These are phyloP conservation scores for Drechslerella dactyloides DNA, from an alignment of 2,329 filamentous ascomycete genomes.

Conservation along the genomic window DNA sequence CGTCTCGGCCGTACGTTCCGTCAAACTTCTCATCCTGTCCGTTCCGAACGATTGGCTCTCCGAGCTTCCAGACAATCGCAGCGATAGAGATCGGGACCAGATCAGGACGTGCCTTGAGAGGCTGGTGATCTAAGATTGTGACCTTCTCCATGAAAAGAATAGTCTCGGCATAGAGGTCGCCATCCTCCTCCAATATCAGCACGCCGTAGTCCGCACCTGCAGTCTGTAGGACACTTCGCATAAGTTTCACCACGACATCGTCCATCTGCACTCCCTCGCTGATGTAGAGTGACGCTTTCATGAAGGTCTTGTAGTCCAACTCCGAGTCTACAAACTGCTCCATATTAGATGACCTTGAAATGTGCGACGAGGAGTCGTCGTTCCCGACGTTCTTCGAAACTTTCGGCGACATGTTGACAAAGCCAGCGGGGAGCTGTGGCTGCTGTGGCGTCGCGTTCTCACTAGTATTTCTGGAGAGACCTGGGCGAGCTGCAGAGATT, in stretches of 20 bases:
- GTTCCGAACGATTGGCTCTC: constrained; percentile 65
- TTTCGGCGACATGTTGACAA: constrained; percentile 28
- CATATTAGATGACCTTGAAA: constrained; percentile 53
- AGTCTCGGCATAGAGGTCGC: constrained; percentile 54
- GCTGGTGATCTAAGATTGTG: constrained; percentile 55
- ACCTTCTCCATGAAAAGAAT: constrained; percentile 55
- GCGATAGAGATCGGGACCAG: constrained; percentile 79
- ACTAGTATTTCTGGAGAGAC: constrained; percentile 48
- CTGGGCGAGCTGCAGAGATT: constrained; percentile 21
- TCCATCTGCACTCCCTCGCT: constrained; percentile 55
- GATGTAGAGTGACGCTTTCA: constrained; percentile 55
- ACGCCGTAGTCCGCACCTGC: constrained; percentile 55
- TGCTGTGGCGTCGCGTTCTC: constrained; percentile 39
- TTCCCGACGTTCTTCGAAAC: constrained; percentile 45
- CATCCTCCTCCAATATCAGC: constrained; percentile 55
- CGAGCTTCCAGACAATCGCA: constrained; percentile 94
- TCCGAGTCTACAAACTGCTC: constrained; percentile 54
- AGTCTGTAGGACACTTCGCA: constrained; percentile 55
- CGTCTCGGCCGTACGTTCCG: constrained; percentile 54
- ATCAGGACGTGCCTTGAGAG: constrained; percentile 54
- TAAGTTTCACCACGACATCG: constrained; percentile 55
- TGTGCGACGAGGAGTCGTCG: constrained; percentile 53
- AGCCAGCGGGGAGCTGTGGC: constrained; percentile 11
- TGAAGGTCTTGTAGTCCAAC: constrained; percentile 55
- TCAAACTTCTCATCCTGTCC: constrained; percentile 55